Base-by-base conservation (phyloP, 2,329 filamentous ascomycete genomes). In the Sarocladium brachiariae region DNA sequence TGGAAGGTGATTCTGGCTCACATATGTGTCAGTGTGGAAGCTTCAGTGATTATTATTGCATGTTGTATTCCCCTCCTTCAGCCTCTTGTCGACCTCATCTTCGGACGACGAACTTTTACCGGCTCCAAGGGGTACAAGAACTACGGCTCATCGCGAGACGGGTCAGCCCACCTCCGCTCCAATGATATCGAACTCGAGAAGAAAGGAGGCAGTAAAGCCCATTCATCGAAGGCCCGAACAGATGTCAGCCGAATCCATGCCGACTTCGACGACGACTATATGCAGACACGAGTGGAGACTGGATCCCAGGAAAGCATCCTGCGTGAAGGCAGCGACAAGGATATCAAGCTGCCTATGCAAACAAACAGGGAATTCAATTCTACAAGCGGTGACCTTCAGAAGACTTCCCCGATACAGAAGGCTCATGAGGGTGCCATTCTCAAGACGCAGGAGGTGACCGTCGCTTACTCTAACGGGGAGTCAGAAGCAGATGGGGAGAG, bases 261-360 rank as follows among this genome's bases (percentile, higher is more conserved):
- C 2, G 45, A 48, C n/a, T 39, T 50, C 19, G 31, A 49, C 27
- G 35, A 49, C 18, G 51, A 45, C 11, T 14, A 18, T 3, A 49
- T 49, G 46, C 46, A 49, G 33, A 49, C 46, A 7, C 30, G 46
- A n/a, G 19, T 37, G 2, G 33, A 49, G n/a, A 34, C 38, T 2
- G 46, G 37, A 18, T 52, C 51, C 9, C 51, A 52, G 25, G 51
- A 52, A 16, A 52, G 51, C 46, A 52, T 52, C 25, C 37, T 52
- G 14, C 23, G 25, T 2, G 16, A 24, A 9, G 21, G 18, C 16
- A 33, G 30, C 5, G 46, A 37, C 3, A 9, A 49, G 5, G 30
- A 31, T 14, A 9, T 47, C 6, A 47, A 47, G 43, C 18, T 89
- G 95, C 11, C 53, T 34, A 27, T 49, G 21, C 30, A 35, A 31